Evolutionary conservation across 805 yeast genomes (phyloP).

Genomic region (Torulaspora indica): DNA sequence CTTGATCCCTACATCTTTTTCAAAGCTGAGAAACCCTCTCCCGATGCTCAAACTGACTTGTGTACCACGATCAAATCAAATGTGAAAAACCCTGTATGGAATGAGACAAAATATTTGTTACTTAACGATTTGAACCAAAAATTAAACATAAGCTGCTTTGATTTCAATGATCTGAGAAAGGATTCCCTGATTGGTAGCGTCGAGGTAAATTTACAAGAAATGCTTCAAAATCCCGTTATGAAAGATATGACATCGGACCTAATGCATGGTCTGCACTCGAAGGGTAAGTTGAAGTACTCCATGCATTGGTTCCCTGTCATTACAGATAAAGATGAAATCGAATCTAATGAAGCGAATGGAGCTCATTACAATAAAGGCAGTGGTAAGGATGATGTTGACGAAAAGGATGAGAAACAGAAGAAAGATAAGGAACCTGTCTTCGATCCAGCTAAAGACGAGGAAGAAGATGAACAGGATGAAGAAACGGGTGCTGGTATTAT

Average conservation of each 20-base stretch:
- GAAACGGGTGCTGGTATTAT: slow-evolving; percentile 66
- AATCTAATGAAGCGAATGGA: slow-evolving; percentile 5
- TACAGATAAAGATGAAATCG: slow-evolving; percentile 17
- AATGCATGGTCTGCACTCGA: slow-evolving; percentile 44
- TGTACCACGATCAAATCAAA: slow-evolving; percentile 55
- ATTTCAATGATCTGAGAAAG: slow-evolving; percentile 53
- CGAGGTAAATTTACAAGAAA: slow-evolving; percentile 52
- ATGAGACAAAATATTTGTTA: slow-evolving; percentile 59
- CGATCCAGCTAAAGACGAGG: slow-evolving; percentile 13
- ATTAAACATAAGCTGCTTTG: slow-evolving; percentile 49
- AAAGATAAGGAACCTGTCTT: slow-evolving; percentile 15
- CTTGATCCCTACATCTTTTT: slow-evolving; percentile 58
- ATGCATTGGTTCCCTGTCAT: slow-evolving; percentile 39
- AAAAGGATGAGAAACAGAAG: slow-evolving; percentile 11
- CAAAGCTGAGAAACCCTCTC: slow-evolving; percentile 41
- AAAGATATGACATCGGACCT: slow-evolving; percentile 25
- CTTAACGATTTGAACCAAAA: slow-evolving; percentile 54
- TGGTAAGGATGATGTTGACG: slow-evolving; percentile 3
- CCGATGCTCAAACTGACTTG: slow-evolving; percentile 39
- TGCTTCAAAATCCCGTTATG: slow-evolving; percentile 48
- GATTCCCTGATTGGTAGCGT: slow-evolving; percentile 49
- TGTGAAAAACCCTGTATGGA: slow-evolving; percentile 57
- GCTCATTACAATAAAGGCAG: slow-evolving; percentile 1
- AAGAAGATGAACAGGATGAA: slow-evolving; percentile 31
- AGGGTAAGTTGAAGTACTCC: slow-evolving; percentile 58